A percentile compares a stretch with the other conserved stretches of the same genome.
Conservation (phyloP, 1,284 basidiomycete genomes). For the Austroboletus niveus region DNA sequence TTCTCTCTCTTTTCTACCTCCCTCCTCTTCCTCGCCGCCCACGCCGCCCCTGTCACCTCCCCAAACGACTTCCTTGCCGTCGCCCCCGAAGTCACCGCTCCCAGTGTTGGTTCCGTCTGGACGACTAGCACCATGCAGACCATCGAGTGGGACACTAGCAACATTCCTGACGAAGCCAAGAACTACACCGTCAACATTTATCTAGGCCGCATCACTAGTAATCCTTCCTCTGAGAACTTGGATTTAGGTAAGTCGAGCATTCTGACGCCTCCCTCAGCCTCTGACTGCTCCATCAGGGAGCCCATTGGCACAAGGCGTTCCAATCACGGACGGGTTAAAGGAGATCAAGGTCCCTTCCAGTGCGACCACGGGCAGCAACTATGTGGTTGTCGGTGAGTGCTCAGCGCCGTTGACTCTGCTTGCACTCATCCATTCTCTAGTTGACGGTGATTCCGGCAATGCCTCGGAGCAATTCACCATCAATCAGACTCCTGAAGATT, state of each 20-base stretch:
- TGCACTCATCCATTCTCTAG: conserved; percentile 15
- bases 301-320: conserved; percentile 42
- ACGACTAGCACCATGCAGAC: conserved; percentile 33
- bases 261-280: background rate
- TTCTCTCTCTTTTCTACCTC: conserved; percentile 20
- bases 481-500: background rate
- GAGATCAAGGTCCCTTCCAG: conserved; percentile 36
- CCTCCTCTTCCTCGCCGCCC: conserved; percentile 18
- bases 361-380: conserved; percentile 24
- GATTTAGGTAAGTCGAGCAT: conserved; percentile 35
- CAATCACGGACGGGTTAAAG: conserved; percentile 37
- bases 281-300: conserved; percentile 30
- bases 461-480: conserved; percentile 17
- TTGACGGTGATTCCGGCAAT: conserved; percentile 27
- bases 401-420: background rate
- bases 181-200: conserved; percentile 34
- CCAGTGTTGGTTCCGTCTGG: conserved; percentile 36
- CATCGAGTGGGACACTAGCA: conserved; percentile 43
- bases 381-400: conserved; percentile 38
- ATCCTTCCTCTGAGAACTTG: conserved; percentile 38
- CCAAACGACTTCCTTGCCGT: conserved; percentile 41
- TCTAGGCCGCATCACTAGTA: conserved; percentile 34
- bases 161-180: conserved; percentile 31
- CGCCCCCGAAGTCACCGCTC: conserved; percentile 45
- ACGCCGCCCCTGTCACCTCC: conserved; percentile 30